Evolutionary conservation across 2,329 filamentous ascomycete species (phyloP).

Genomic region (Phaeosphaeria sp.): DNA sequence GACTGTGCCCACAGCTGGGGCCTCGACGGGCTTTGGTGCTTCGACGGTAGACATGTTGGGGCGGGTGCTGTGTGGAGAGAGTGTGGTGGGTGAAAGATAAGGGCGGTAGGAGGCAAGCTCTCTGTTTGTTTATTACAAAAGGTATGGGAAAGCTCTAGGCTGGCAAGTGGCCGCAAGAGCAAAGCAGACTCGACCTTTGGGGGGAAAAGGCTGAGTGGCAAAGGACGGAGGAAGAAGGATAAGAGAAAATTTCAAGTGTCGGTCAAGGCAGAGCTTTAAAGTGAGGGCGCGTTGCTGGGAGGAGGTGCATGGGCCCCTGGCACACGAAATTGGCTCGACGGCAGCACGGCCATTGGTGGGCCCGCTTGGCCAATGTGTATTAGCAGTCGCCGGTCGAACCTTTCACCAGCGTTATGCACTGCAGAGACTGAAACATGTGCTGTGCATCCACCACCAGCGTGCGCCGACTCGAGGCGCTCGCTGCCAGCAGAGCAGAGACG

Average conservation of each 20-base stretch:
- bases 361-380: slow-evolving; percentile 33
- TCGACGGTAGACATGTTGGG: slow-evolving; percentile 72
- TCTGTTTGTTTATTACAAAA: slow-evolving; percentile 42
- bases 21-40: slow-evolving; percentile 71
- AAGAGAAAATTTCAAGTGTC: slow-evolving; percentile 28
- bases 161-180: slow-evolving; percentile 35
- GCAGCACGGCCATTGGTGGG: slow-evolving; percentile 40
- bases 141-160: slow-evolving; percentile 40
- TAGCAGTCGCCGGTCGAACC: slow-evolving; percentile 31
- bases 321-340: slow-evolving; percentile 43
- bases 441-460: slow-evolving; percentile 30
- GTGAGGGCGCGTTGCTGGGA: slow-evolving; percentile 46
- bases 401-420: slow-evolving; percentile 42
- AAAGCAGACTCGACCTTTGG: slow-evolving; percentile 35
- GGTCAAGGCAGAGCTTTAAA: slow-evolving; percentile 43
- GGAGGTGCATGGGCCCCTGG: slow-evolving; percentile 35
- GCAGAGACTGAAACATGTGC: slow-evolving; percentile 32
- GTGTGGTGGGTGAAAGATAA: slow-evolving; percentile 20
- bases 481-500: too few species aligned
- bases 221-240: slow-evolving; percentile 37
- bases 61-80: slow-evolving; percentile 7
- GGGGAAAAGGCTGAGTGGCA: slow-evolving; percentile 35
- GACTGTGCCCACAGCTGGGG: slow-evolving; percentile 40
- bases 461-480: background rate
- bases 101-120: slow-evolving; percentile 30